Evolutionary conservation across 352 stramenopile species (phyloP), one percentile per base, ranked within the genome.

Genomic region (Pythium insidiosum): DNA sequence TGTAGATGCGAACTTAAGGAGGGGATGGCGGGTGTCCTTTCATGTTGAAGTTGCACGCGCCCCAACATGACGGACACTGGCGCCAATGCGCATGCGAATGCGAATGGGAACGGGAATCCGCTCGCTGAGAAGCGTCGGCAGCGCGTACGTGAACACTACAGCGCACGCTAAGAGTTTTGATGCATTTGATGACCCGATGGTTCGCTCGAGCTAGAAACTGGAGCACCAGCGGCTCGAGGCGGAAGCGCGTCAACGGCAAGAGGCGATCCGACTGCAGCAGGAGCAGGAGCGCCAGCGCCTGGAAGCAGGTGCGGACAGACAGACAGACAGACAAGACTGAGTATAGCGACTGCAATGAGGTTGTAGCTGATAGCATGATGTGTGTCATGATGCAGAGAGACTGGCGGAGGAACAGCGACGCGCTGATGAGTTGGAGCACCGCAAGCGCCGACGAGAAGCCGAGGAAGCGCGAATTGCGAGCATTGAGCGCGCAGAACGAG

Each of bases 221-320:
- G 73, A 86, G 49, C 81, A 86, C 31, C 56, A 85, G 50, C 73
- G 58, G 9, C 53, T 88, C 36, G 68, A 84, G 40, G 63, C 76
- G 21, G 71, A 76, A 16, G 71, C 71, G 26, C 55, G 59, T 10
- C 45, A 66, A 19, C 63, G 63, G 0, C 69, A 79, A 28, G 64
- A 83, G 31, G 68, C 79, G 18, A 45, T 70, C 1, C 56, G 41
- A 16, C 33, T 50, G 5, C 55, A 72, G 21, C 63, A 72, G 9
- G 73, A 82, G 39, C 48, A 54, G 0, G 73, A 85, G 33, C 55
- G 37, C 13, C 48, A 84, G 45, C 63, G 56, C 5, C 47, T 65
- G 16, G 62, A 84, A 51, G 38, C 68, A 22, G 73, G 76, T 84
- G 43, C 28, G 28, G n/a, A n/a, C n/a, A n/a, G n/a, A n/a, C n/a